These are phyloP conservation scores for Hemisphaericaspora lyxosophila DNA, from an alignment of 1,139 yeast species.

Conservation along the genomic window DNA sequence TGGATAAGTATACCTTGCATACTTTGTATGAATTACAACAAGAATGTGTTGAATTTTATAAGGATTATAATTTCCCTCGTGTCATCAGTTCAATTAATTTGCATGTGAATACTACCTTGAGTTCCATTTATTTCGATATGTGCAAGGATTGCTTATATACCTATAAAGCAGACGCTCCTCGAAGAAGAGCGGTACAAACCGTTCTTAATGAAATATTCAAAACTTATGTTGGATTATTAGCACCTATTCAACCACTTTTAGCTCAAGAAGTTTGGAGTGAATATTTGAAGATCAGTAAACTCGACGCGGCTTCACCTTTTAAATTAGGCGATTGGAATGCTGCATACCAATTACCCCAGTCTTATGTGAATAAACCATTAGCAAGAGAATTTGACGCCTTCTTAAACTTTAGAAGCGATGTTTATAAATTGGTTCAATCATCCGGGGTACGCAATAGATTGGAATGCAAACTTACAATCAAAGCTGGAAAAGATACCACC, in stretches of 20 bases:
- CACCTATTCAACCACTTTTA: conserved; percentile 81
- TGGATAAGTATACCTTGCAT: conserved; percentile 67
- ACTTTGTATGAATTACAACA: conserved; percentile 51
- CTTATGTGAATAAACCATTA: conserved; percentile 23
- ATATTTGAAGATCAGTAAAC: conserved; percentile 35
- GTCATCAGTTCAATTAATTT: conserved; percentile 63
- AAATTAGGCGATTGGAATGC: conserved; percentile 40
- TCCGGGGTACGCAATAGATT: conserved; percentile 34
- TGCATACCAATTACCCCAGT: conserved; percentile 28
- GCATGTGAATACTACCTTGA: conserved; percentile 72
- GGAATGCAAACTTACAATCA: conserved; percentile 54
- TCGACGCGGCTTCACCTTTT: conserved; percentile 50
- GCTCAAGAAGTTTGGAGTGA: conserved; percentile 87
- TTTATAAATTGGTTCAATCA: conserved; percentile 36
- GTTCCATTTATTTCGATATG: conserved; percentile 83
- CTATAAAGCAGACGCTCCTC: conserved; percentile 45
- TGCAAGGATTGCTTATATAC: conserved; percentile 86
- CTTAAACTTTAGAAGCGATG: conserved; percentile 48
- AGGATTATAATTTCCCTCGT: conserved; percentile 62
- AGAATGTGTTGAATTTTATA: conserved; percentile 46
- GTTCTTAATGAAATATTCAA: conserved; percentile 63
- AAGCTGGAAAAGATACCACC: conserved; percentile 15
- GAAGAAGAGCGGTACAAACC: conserved; percentile 69
- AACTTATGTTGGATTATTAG: conserved; percentile 61
- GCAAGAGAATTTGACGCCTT: conserved; percentile 43